Base-by-base conservation (phyloP, 345 rosid genomes). In the Anacardium occidentale region DNA sequence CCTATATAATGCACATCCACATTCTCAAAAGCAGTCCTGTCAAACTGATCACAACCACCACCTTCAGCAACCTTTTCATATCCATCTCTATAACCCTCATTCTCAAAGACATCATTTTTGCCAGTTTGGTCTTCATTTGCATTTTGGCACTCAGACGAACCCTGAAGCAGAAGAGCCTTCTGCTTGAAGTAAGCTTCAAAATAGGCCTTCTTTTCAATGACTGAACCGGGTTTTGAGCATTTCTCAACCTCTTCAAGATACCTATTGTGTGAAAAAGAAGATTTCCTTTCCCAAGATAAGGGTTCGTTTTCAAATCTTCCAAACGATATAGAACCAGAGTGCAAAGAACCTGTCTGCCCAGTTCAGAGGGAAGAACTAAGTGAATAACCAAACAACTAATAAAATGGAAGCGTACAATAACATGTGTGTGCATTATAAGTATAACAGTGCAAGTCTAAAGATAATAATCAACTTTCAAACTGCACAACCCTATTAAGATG, bases 161-260 rank as follows among this genome's bases (percentile, higher is more conserved):
- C 71, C 40, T 87, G 97, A 53, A 77, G 73, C 51, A 62, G 74
- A 76, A 85, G 83, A 20, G 86, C 90, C 83, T 81, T 88, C 82
- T 85, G 90, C 90, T 83, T 91, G 83, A 94, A 91, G 77, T 90
- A 96, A 80, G 94, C 96, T 59, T 94, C 98, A 40, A 94, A 89
- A 74, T 84, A 88, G 17, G 97, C 98, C 78, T 88, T 94, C 81
- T 88, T 94, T 81, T 86, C 85, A 54, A 76, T 79, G 13, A 94
- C 98, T 59, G 91, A 88, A 63, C 98, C 97, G 1, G 91, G 94
- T 81, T 76, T 94, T 29, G 97, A 91, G 80, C 79, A 88, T 74
- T 82, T 94, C 84, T 90, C 98, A 56, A 86, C 98, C 84, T 94
- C 98, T 81, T 88, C 97, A 72, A 93, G 97, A 72, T 93, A 93